Base-by-base conservation (phyloP, 2,329 filamentous ascomycete genomes). In the Penicillium sp. region DNA sequence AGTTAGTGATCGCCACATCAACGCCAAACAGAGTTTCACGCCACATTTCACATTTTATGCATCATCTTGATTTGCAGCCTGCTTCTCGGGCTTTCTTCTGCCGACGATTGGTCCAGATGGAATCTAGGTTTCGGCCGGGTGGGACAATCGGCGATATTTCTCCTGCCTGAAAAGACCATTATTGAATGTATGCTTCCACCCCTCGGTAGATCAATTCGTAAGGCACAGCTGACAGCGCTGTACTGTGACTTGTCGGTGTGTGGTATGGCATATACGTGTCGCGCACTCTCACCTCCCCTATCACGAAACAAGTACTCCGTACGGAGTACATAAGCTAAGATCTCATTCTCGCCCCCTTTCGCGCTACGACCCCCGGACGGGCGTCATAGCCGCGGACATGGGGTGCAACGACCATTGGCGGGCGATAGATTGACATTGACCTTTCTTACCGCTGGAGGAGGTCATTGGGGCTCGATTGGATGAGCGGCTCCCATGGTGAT, bases 401-500 rank as follows among this genome's bases (percentile, higher is more conserved):
- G 44, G 30, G 4, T 33, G n/a, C 28, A 6, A 42, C n/a, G 5
- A 22, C 24, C 12, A 44, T 59, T 59, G 26, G 56, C 35, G 28
- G 19, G 38, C 17, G 30, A 28, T 24, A 58, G 26, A 30, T 54
- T 30, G 22, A 26, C 40, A 19, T 47, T 44, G 45, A 50, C 45
- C 4, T 17, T 53, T 33, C 47, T 61, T 53, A 28, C 54, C 42
- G 59, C 55, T 40, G 38, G 24, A 42, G 22, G 37, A 15, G 26
- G 17, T 49, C 13, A 49, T 28, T 30, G 37, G 35, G 28, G 17
- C 15, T 61, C 63, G 61, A 65, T 65, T 65, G 63, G 63, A 57
- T 42, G 59, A 58, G 38, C 30, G 35, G 44, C 44, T 49, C 44
- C 26, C 35, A 49, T 42, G 44, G 30, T 38, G 45, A 56, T 50